Evolutionary conservation across 345 rosid genomes (phyloP), one percentile per base, ranked within the genome.

Genomic region (Syzygium oleosum): DNA sequence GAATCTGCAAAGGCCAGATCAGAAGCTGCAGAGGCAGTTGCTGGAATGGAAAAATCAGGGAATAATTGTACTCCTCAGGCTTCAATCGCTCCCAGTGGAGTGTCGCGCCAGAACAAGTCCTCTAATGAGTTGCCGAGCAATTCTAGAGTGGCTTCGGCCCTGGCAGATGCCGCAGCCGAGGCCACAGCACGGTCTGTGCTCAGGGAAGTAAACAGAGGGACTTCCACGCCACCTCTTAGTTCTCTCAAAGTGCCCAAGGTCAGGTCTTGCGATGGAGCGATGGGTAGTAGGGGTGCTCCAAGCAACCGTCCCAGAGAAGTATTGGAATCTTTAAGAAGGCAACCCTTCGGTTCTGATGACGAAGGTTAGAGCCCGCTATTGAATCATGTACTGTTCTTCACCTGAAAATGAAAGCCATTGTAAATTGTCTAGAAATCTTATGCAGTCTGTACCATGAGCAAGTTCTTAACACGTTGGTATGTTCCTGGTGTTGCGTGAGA

Each of bases 211-310:
- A 95, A 94, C 85, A 90, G 89, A 49, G 98, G 96, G 86, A 86
- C 91, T 3, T 59, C 88, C 9, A 94, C 98, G 9, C 95, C 98
- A 29, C 95, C 97, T 9, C 92, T 95, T 38, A 93, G 94, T 84
- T 90, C 98, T 88, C 92, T 97, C 56, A 94, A 90, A 51, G 90
- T 94, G 89, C 99, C 98, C 9, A 96, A 95, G 89, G 94, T 96
- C 87, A 95, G 91, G 88, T 85, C 94, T 84, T 83, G 88, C 68
- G 91, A 87, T 84, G 90, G 87, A 68, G 94, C 93, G 77, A 85
- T 6, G 73, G 89, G 61, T 17, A 31, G 23, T 31, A 65, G 88
- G 17, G 88, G 88, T 54, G 52, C 85, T 51, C 91, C 89, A 86
- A 89, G 52, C 88, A 92, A 91, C 84, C 92, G 94, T n/a, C 93